Evolutionary conservation across 805 yeast species (phyloP).

Genomic region (Saccharomyces jurei): DNA sequence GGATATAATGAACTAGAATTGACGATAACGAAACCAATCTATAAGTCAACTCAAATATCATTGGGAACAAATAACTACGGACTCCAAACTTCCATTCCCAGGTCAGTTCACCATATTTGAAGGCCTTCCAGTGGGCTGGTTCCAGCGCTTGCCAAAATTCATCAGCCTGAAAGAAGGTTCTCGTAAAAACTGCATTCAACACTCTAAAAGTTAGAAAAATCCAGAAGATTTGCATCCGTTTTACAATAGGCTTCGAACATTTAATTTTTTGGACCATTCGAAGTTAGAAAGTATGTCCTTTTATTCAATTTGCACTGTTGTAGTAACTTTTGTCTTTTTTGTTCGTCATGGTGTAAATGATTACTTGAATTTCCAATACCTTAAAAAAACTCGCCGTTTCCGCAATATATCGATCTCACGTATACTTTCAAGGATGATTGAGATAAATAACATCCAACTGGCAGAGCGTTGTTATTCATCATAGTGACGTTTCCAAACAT

Average conservation of each 20-base stretch:
- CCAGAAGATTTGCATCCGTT: neutral
- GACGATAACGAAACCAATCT: slow-evolving; percentile 6
- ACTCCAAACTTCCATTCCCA: slow-evolving; percentile 90
- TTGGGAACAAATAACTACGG: slow-evolving; percentile 74
- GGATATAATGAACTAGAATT: neutral
- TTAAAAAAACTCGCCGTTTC: neutral
- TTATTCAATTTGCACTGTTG: neutral
- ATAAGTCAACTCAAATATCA: slow-evolving; percentile 42
- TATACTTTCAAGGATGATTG: neutral
- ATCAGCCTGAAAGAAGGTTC: slow-evolving; percentile 90
- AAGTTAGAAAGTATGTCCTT: neutral
- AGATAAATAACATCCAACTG: neutral
- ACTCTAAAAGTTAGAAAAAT: slow-evolving; percentile 33
- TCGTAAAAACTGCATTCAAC: slow-evolving; percentile 52
- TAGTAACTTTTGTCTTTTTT: neutral
- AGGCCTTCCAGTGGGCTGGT: slow-evolving; percentile 73
- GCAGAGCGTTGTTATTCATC: neutral
- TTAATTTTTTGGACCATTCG: neutral
- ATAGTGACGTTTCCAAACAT: neutral
- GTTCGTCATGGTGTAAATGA: neutral
- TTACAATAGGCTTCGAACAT: neutral
- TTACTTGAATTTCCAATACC: neutral
- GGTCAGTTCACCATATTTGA: slow-evolving; percentile 74
- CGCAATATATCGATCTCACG: neutral
- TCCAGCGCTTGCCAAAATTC: slow-evolving; percentile 91